Conservation (phyloP, 495 filamentous ascomycete genomes). For the Astrothelium macrocarpum region DNA sequence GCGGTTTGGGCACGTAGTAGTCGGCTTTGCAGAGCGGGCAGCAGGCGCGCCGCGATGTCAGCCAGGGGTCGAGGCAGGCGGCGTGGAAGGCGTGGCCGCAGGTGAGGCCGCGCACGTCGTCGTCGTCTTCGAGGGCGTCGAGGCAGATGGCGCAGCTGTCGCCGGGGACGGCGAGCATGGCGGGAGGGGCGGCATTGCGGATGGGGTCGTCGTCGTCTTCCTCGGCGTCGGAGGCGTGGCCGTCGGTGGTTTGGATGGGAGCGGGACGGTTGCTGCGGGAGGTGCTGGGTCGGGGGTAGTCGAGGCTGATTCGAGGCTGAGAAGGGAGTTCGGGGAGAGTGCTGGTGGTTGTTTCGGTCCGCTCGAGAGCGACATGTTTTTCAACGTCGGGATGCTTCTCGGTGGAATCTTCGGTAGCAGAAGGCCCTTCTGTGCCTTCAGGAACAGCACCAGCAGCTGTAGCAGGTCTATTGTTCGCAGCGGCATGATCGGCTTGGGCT, state of each 20-base stretch:
- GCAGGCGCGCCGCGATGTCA: constrained; percentile 84
- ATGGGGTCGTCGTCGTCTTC: constrained; percentile 87
- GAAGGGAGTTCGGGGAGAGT: constrained; percentile 8
- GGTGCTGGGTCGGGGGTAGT: not conserved
- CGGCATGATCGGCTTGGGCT: constrained; percentile 22
- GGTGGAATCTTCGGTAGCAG: constrained; percentile 1
- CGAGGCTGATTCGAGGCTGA: constrained; percentile 6
- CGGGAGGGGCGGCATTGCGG: constrained; percentile 67
- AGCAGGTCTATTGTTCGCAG: constrained; percentile 10
- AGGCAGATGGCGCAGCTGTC: constrained; percentile 97
- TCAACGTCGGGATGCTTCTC: constrained; percentile 10
- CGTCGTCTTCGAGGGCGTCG: constrained; percentile 85
- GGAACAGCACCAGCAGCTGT: not conserved
- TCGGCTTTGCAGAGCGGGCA: constrained; percentile 96
- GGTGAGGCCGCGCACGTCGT: constrained; percentile 86
- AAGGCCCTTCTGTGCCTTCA: constrained; percentile 2
- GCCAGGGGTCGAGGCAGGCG: constrained; percentile 88
- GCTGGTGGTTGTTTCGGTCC: constrained; percentile 16
- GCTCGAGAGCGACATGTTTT: constrained; percentile 9
- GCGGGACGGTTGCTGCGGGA: constrained; percentile 5
- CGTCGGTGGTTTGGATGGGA: constrained; percentile 16
- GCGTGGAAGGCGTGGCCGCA: constrained; percentile 97
- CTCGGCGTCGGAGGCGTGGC: constrained; percentile 56
- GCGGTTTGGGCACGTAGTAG: constrained; percentile 86
- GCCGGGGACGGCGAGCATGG: constrained; percentile 75